A percentile compares a stretch with the other conserved stretches of the same genome.
Conservation (phyloP, 257 asterid genomes). For the Solanum appendiculatum region DNA sequence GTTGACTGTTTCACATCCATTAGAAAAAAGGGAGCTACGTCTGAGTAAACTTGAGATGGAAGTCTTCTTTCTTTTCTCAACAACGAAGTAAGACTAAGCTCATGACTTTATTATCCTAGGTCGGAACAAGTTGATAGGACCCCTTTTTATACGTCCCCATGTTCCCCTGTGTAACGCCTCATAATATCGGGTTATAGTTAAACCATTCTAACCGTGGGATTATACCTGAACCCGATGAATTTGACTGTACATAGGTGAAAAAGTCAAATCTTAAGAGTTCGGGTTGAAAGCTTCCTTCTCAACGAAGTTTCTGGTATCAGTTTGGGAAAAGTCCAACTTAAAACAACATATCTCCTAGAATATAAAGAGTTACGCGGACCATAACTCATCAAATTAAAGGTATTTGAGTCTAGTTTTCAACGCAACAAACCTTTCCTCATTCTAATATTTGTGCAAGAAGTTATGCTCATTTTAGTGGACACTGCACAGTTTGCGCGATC, state of each 20-base stretch:
- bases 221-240: neutral
- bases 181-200: too few relatives aligned
- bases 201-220: too few relatives aligned
- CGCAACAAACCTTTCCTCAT: neutral
- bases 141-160: too few relatives aligned
- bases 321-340: neutral
- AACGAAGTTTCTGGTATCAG: neutral
- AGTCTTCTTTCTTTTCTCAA: too few relatives aligned
- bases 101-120: too few relatives aligned
- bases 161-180: too few relatives aligned
- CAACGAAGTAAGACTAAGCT: too few relatives aligned
- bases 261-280: neutral
- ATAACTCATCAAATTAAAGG: neutral
- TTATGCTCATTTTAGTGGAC: neutral
- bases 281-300: neutral
- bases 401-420: neutral
- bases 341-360: neutral
- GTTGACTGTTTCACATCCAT: too few relatives aligned
- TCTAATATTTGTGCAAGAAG: neutral
- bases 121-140: too few relatives aligned
- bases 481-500: neutral
- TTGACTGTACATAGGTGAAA: neutral
- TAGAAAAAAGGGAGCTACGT: too few relatives aligned
- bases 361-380: neutral
- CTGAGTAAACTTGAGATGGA: too few relatives aligned